Percentiles rank a stretch among this genome's conserved stretches.
Evolutionary conservation across 2,329 filamentous ascomycete genomes (phyloP).

Genomic region (Nemania sp.): DNA sequence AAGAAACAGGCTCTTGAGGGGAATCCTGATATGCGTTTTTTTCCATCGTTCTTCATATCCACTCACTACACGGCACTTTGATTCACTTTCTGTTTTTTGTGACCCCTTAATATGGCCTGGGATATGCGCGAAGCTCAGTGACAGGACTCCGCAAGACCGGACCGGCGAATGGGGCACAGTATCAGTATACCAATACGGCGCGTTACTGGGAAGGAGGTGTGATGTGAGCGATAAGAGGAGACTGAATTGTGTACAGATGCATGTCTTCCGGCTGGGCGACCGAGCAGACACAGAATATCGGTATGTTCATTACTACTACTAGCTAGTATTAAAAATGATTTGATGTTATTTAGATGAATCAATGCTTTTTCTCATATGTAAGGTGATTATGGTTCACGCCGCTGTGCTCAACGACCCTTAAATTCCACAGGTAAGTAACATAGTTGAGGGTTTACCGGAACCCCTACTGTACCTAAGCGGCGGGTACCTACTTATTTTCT

Average conservation of each 20-base stretch:
- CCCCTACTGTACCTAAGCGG: background rate
- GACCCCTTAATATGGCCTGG: background rate
- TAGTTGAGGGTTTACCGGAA: background rate
- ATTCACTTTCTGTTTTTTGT: conserved; percentile 2
- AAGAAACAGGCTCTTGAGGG: conserved; percentile 28
- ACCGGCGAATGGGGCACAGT: background rate
- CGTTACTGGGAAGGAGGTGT: background rate
- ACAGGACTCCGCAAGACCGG: background rate
- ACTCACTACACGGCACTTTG: conserved; percentile 30
- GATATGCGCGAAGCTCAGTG: conserved; percentile 6
- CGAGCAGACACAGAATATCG: background rate
- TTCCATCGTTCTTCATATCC: conserved; percentile 24
- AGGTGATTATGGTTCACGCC: too few relatives aligned
- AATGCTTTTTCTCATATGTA: too few relatives aligned
- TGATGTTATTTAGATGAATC: too few relatives aligned
- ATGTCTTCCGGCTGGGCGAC: background rate
- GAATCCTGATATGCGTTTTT: conserved; percentile 11
- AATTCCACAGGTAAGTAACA: background rate
- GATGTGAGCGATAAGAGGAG: conserved; percentile 7
- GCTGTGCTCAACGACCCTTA: too few relatives aligned
- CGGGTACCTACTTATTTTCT: background rate
- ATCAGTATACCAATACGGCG: background rate
- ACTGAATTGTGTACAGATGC: conserved; percentile 7
- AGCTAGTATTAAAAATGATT: too few relatives aligned
- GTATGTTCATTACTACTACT: conserved; percentile 8